Evolutionary conservation across 1,139 yeast genomes (phyloP), one percentile per base, ranked within the genome.

Genomic region (Yamadazyma spencermartinsiae): DNA sequence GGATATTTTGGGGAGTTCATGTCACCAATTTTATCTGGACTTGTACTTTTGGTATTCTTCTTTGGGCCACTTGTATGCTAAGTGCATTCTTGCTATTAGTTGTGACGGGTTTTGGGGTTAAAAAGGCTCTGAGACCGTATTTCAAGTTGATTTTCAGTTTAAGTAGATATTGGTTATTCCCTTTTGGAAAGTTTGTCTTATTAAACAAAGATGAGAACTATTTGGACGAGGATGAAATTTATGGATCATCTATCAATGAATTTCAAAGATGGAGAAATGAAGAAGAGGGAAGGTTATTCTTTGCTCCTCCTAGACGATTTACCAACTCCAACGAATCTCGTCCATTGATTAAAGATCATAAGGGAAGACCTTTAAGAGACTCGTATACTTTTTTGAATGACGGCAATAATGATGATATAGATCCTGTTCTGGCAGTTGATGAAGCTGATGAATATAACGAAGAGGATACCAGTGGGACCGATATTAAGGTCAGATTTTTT

Each of bases 181-280:
- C 98, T 2, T 92, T 90, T 67, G 98, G 98, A 6, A 87, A 85
- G 53, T 82, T 87, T 53, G 95, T 92, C 1, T 77, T 88, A 42
- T 71, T 92, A 47, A 77, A 76, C 43, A 81, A 80, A 45, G 96
- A 88, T 51, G 82, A 85, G 45, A 84, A 85, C 50, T 92, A 92
- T 57, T 64, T 87, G 38, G 77, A 77, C 30, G 98, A 92, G 61
- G 98, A 92, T 61, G 86, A 82, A 36, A 80, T 89, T 45, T 95
- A 86, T 52, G 98, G 98, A 9, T 76, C 94, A 35, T 78, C 94
- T 3, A 68, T 89, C 9, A 80, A 82, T 15, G 98, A 90, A 57
- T 92, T 88, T 57, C 84, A 86, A 48, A 76, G 84, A 46, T 92
- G 98, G 98, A 83, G 95, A 56, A 74, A 80, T 8, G 86, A 86